Percentiles rank a stretch among this genome's conserved stretches.
These are phyloP conservation scores for Eragrostis nindensis DNA, from an alignment of 176 grass and related monocot species.

Conservation along the genomic window DNA sequence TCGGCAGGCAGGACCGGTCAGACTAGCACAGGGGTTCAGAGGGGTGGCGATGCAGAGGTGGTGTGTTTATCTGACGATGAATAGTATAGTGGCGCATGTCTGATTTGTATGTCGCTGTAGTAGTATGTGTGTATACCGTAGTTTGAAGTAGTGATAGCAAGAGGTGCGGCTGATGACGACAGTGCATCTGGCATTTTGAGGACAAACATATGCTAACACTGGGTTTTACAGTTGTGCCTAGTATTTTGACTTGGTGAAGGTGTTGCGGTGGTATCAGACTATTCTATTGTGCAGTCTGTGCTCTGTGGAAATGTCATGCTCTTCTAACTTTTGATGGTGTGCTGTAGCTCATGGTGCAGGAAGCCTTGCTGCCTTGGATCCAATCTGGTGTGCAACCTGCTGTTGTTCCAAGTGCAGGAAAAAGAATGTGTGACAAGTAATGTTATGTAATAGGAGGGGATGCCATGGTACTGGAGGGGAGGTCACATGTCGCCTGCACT, in stretches of 20 bases:
- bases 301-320: not conserved
- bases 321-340: not conserved
- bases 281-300: not conserved
- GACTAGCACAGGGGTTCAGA: not conserved
- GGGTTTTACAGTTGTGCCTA: not conserved
- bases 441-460: not conserved
- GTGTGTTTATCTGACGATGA: conserved; percentile 50
- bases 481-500: not conserved
- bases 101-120: not conserved
- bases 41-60: not conserved
- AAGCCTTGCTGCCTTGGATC: not conserved
- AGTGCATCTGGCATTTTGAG: not conserved
- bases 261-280: not conserved
- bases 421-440: not conserved
- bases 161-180: conserved; percentile 9
- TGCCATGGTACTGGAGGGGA: not conserved
- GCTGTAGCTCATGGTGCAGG: too few species aligned
- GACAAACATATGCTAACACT: not conserved
- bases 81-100: not conserved
- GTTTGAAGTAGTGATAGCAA: conserved; percentile 6
- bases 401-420: not conserved
- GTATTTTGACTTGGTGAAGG: not conserved
- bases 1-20: not conserved
- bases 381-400: not conserved
- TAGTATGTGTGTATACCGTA: not conserved